phyloP scores from a whole-genome alignment of 2,329 filamentous ascomycete species.

The Talaromyces verruculosus region DNA sequence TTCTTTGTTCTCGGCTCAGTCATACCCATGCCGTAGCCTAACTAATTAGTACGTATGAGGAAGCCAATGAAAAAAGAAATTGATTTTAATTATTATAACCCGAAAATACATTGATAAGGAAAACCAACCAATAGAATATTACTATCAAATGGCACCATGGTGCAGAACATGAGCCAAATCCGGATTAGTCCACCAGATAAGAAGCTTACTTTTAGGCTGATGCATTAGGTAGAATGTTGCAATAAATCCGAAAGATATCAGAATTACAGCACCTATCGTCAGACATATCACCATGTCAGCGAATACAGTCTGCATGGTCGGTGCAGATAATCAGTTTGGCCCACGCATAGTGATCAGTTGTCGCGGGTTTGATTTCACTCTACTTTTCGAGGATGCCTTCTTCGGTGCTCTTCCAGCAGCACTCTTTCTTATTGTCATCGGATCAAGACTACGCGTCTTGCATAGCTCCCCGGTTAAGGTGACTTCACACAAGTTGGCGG shows the following conservation, averaged over 20 bases:
- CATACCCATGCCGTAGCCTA: not conserved
- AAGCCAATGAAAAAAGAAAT: not conserved
- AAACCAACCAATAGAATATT: not conserved
- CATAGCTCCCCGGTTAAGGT: constrained; percentile 26
- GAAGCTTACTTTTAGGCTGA: not conserved
- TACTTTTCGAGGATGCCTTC: constrained; percentile 47
- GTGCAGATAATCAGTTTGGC: constrained; percentile 13
- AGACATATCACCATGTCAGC: not conserved
- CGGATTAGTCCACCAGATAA: not conserved
- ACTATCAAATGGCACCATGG: not conserved
- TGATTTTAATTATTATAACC: not conserved
- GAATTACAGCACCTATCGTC: not conserved
- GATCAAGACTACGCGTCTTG: constrained; percentile 26
- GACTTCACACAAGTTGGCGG: constrained; percentile 4
- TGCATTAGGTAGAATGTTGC: not conserved
- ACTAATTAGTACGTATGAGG: not conserved
- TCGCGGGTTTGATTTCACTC: constrained; percentile 46
- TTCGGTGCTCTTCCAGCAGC: constrained; percentile 39
- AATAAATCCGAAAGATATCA: not conserved
- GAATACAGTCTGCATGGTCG: not conserved
- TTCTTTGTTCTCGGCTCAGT: not conserved
- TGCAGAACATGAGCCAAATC: not conserved
- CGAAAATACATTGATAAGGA: not conserved
- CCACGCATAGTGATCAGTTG: constrained; percentile 23
- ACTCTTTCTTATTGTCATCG: constrained; percentile 38